Conservation (phyloP, 148 eudicot genomes). For the Euryodendron excelsum region DNA sequence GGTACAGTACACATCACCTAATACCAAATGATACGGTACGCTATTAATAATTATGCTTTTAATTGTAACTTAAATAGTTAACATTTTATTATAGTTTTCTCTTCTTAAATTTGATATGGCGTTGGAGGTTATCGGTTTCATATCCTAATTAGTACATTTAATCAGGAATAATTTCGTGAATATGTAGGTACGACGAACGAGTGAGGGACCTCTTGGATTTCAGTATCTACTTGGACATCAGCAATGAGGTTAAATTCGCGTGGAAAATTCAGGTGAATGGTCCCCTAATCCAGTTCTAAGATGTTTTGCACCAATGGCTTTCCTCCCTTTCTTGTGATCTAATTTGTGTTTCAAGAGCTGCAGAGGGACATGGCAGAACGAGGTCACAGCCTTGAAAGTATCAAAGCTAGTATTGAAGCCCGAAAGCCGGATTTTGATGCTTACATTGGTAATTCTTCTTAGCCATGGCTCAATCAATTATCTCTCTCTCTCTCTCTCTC, state of each 20-base stretch:
- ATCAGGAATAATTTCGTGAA: neutral
- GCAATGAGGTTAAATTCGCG: slow-evolving; percentile 92
- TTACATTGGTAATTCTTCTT: slow-evolving; percentile 63
- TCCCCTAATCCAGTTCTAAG: neutral
- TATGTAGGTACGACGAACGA: slow-evolving; percentile 69
- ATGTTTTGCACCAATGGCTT: neutral
- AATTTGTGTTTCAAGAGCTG: slow-evolving; percentile 1
- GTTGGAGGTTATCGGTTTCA: neutral
- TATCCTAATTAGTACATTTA: neutral
- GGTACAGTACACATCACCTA: too few species aligned
- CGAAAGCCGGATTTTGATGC: slow-evolving; percentile 98
- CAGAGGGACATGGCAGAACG: slow-evolving; percentile 99
- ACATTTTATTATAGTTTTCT: too few species aligned
- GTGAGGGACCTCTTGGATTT: slow-evolving; percentile 94
- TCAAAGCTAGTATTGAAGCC: slow-evolving; percentile 98
- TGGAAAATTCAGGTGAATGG: slow-evolving; percentile 90
- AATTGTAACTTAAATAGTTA: too few species aligned
- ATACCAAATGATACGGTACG: too few species aligned
- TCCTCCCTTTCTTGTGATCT: neutral
- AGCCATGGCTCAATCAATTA: neutral
- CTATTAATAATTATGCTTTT: too few species aligned
- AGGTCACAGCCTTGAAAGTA: slow-evolving; percentile 99
- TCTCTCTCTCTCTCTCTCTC: neutral
- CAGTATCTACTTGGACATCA: slow-evolving; percentile 94
- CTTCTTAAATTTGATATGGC: too few species aligned